Evolutionary conservation across 345 rosid species (phyloP).

Genomic region (Camelina laxa): DNA sequence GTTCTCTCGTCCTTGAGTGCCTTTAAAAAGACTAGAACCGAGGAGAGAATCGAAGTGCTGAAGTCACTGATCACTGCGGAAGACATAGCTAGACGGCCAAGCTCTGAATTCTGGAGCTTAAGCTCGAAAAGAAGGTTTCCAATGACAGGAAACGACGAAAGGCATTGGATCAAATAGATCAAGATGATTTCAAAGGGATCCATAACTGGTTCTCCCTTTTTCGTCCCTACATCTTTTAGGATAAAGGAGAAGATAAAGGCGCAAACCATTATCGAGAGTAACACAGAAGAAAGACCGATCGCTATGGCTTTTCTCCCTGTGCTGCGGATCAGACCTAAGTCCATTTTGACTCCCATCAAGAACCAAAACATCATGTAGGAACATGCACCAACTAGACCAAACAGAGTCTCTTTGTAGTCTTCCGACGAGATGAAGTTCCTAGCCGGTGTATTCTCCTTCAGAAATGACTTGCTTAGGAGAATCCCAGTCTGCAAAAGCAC

Average conservation of each 20-base stretch:
- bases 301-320: constrained; percentile 41
- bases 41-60: constrained; percentile 20
- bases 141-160: constrained; percentile 51
- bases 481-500: constrained; percentile 36
- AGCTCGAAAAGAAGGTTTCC: constrained; percentile 57
- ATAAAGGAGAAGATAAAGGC: constrained; percentile 33
- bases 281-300: constrained; percentile 43
- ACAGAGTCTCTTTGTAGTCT: constrained; percentile 37
- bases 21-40: constrained; percentile 28
- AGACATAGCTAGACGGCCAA: constrained; percentile 56
- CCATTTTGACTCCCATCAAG: constrained; percentile 63
- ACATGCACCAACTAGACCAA: constrained; percentile 49
- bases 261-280: constrained; percentile 42
- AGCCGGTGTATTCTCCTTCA: constrained; percentile 28
- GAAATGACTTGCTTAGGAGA: constrained; percentile 38
- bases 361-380: constrained; percentile 55
- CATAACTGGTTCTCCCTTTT: constrained; percentile 22
- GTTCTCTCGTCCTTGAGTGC: constrained; percentile 37
- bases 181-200: constrained; percentile 12
- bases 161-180: constrained; percentile 36
- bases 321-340: constrained; percentile 39
- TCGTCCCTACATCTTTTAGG: constrained; percentile 26
- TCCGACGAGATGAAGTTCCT: constrained; percentile 29
- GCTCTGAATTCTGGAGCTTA: constrained; percentile 56
- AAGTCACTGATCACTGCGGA: constrained; percentile 51